Percentiles rank a stretch among this genome's conserved stretches.
Evolutionary conservation across 2,329 filamentous ascomycete species (phyloP).

Genomic region (Fusarium brevicatenulatum): DNA sequence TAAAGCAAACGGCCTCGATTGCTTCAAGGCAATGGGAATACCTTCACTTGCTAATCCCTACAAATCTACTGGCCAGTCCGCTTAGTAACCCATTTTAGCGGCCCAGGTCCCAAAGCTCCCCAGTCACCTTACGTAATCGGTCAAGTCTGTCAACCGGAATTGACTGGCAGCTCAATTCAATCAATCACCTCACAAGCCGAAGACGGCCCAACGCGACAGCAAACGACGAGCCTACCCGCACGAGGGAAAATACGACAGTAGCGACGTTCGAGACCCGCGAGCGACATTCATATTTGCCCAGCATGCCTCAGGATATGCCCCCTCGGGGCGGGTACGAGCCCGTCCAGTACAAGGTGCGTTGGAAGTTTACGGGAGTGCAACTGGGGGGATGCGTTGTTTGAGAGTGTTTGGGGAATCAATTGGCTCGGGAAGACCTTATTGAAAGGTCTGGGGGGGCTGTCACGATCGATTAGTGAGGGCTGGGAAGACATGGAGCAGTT

Average conservation of each 20-base stretch:
- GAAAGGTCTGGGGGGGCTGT: rapidly evolving
- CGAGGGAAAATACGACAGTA: constrained; percentile 27
- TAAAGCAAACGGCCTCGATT: neutral
- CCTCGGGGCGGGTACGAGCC: constrained; percentile 93
- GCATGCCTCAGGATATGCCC: constrained; percentile 98
- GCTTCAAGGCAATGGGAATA: constrained; percentile 9
- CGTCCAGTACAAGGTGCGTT: constrained; percentile 92
- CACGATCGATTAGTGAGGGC: neutral
- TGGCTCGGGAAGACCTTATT: neutral
- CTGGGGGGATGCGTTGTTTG: neutral
- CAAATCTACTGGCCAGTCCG: constrained; percentile 22
- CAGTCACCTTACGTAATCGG: constrained; percentile 40
- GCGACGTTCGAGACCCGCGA: constrained; percentile 9
- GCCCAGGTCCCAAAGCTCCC: neutral
- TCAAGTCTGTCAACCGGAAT: constrained; percentile 21
- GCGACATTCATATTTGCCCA: constrained; percentile 50
- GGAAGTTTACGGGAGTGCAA: neutral
- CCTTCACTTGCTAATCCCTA: constrained; percentile 37
- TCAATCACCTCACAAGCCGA: constrained; percentile 44
- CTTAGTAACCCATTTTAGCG: constrained; percentile 18
- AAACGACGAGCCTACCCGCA: constrained; percentile 21
- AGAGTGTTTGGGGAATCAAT: neutral
- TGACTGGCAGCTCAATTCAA: constrained; percentile 31
- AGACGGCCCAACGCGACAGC: constrained; percentile 1
- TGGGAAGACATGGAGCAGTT: neutral